These are phyloP conservation scores for Saprolegnia diclina DNA, from an alignment of 352 stramenopile genomes.

Conservation along the genomic window DNA sequence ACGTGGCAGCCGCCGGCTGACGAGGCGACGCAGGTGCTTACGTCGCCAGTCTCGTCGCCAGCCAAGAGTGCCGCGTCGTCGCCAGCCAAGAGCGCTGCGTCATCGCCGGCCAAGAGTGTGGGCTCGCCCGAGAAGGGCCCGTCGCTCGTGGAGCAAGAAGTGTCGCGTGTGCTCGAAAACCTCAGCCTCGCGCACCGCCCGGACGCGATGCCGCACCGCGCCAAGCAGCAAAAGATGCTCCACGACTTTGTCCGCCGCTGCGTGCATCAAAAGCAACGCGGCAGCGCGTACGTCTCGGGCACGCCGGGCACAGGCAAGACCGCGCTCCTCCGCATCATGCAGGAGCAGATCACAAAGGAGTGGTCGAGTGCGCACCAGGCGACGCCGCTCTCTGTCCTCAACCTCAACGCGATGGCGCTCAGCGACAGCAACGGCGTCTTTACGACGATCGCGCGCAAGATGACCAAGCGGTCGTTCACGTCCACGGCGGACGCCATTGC, in stretches of 20 bases:
- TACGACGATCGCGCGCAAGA: slow-evolving; percentile 45
- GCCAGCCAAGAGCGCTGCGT: slow-evolving; percentile 4
- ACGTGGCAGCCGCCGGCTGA: neutral
- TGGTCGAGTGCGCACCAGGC: slow-evolving; percentile 37
- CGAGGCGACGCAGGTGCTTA: neutral
- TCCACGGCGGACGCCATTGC: slow-evolving; percentile 52
- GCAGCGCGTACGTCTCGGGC: slow-evolving; percentile 73
- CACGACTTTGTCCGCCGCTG: slow-evolving; percentile 51
- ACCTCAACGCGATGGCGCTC: slow-evolving; percentile 73
- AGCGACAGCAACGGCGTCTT: slow-evolving; percentile 45
- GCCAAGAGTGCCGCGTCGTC: neutral
- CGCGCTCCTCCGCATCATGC: slow-evolving; percentile 53
- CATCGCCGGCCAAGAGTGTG: neutral
- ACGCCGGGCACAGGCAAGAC: slow-evolving; percentile 75
- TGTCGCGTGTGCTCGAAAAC: slow-evolving; percentile 32
- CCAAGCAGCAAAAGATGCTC: slow-evolving; percentile 51
- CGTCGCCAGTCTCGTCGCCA: neutral
- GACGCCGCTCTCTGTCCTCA: slow-evolving; percentile 42
- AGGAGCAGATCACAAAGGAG: slow-evolving; percentile 43
- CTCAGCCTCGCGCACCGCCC: slow-evolving; percentile 49
- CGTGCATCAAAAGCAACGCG: slow-evolving; percentile 43
- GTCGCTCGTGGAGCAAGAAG: neutral
- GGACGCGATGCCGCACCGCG: slow-evolving; percentile 46
- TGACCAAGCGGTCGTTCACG: slow-evolving; percentile 45
- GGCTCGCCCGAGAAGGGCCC: neutral